A percentile compares a stretch with the other conserved stretches of the same genome.
phyloP scores from a whole-genome alignment of 2,329 filamentous ascomycete genomes.

The Volutella citrinella region DNA sequence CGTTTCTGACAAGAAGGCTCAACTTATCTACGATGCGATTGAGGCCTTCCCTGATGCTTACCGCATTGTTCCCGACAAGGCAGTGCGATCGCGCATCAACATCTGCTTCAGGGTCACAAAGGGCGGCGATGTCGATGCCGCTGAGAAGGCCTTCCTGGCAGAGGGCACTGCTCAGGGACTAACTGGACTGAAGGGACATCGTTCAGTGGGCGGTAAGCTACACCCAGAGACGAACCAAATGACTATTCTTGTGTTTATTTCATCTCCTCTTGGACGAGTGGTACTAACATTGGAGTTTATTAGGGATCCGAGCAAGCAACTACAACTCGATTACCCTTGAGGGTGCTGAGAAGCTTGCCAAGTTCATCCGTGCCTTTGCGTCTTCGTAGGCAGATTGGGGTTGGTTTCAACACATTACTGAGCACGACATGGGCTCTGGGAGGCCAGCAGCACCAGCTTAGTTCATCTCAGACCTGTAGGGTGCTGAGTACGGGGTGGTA shows the following conservation, averaged over 20 bases:
- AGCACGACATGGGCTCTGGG: too few relatives aligned
- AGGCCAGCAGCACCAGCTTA: too few relatives aligned
- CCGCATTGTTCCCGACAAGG: constrained; percentile 70
- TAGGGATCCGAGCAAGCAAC: constrained; percentile 71
- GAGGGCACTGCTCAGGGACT: constrained; percentile 67
- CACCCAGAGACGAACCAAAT: neutral
- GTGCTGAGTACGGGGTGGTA: too few relatives aligned
- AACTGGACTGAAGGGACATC: constrained; percentile 83
- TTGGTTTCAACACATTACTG: too few relatives aligned
- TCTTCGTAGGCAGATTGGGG: constrained; percentile 4
- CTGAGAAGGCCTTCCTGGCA: constrained; percentile 78
- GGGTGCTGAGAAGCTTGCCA: constrained; percentile 64
- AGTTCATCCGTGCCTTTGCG: constrained; percentile 58
- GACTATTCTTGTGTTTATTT: neutral
- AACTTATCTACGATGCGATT: constrained; percentile 71
- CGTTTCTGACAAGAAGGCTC: constrained; percentile 70
- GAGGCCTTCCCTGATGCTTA: constrained; percentile 75
- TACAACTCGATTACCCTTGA: constrained; percentile 79
- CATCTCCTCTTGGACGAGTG: neutral
- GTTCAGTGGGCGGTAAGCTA: constrained; percentile 74
- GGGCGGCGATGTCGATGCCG: constrained; percentile 58
- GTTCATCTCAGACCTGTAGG: too few relatives aligned
- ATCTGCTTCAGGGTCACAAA: constrained; percentile 79
- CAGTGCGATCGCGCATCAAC: constrained; percentile 84
- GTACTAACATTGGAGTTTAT: neutral